These are phyloP conservation scores for Eucalyptus coolabah DNA, from an alignment of 345 rosid genomes.

Conservation along the genomic window DNA sequence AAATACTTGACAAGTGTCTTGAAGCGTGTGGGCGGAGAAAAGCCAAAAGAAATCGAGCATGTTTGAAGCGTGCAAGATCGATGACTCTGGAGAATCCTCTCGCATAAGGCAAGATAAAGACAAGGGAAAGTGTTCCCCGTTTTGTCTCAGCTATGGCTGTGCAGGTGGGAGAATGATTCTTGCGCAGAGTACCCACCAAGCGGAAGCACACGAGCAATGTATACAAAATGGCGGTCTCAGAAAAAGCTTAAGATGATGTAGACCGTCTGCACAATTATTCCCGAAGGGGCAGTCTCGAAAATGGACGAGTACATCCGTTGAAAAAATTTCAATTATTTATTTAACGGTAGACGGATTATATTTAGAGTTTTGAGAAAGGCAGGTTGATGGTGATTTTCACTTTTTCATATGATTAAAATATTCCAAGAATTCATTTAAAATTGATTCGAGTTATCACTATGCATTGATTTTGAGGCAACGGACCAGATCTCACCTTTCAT, in stretches of 20 bases:
- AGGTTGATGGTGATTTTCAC: neutral
- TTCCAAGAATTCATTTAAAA: neutral
- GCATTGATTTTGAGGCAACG: neutral
- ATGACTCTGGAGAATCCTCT: neutral
- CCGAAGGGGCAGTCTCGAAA: neutral
- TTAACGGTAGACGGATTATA: fast-evolving
- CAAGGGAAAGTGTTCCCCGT: neutral
- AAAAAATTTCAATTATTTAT: neutral
- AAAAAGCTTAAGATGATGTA: neutral
- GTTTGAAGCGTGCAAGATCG: neutral
- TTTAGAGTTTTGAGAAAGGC: neutral
- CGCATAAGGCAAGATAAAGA: neutral
- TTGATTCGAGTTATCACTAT: neutral
- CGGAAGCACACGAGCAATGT: neutral
- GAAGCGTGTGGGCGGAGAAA: neutral
- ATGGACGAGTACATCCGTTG: neutral
- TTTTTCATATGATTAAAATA: fast-evolving
- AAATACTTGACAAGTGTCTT: neutral
- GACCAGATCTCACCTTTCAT: neutral
- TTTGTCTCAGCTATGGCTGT: neutral
- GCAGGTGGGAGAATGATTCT: neutral
- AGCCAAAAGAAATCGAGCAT: neutral
- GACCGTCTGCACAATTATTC: neutral
- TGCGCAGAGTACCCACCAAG: neutral
- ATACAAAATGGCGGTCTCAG: neutral